Percentiles rank a stretch among this genome's conserved stretches.
Evolutionary conservation across 495 filamentous ascomycete species (phyloP).

Genomic region (Aspergillus nanangensis): DNA sequence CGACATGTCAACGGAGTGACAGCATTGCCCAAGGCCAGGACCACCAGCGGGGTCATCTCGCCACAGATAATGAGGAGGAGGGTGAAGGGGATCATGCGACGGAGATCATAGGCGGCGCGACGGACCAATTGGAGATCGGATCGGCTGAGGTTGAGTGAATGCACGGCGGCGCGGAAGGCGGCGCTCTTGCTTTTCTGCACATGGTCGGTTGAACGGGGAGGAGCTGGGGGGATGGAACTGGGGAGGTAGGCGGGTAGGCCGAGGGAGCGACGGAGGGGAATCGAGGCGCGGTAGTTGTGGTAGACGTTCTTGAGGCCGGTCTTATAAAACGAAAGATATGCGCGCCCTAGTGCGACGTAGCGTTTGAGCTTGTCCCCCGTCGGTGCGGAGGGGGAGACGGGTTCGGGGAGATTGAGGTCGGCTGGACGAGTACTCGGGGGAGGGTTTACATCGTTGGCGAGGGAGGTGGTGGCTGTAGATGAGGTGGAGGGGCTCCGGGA

Average conservation of each 20-base stretch:
- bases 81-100: slow-evolving; percentile 70
- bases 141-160: slow-evolving; percentile 37
- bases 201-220: slow-evolving; percentile 2
- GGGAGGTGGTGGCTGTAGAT: slow-evolving; percentile 10
- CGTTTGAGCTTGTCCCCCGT: slow-evolving; percentile 28
- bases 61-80: slow-evolving; percentile 71
- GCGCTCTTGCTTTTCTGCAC: background rate
- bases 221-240: slow-evolving; percentile 27
- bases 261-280: slow-evolving; percentile 29
- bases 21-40: slow-evolving; percentile 60
- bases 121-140: slow-evolving; percentile 61
- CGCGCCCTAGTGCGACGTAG: slow-evolving; percentile 37
- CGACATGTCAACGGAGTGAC: slow-evolving; percentile 77
- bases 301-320: slow-evolving; percentile 68
- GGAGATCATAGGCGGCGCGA: slow-evolving; percentile 63
- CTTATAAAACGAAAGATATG: slow-evolving; percentile 76
- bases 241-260: slow-evolving; percentile 27
- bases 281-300: slow-evolving; percentile 43
- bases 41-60: slow-evolving; percentile 75
- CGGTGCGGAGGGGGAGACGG: slow-evolving; percentile 15
- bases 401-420: slow-evolving; percentile 21
- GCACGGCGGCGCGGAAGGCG: slow-evolving; percentile 25
- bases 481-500: slow-evolving; percentile 13
- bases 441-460: slow-evolving; percentile 30
- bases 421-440: slow-evolving; percentile 37